Evolutionary conservation across 306 rosid genomes (phyloP).

Genomic region (Begonia peltatifolia): DNA sequence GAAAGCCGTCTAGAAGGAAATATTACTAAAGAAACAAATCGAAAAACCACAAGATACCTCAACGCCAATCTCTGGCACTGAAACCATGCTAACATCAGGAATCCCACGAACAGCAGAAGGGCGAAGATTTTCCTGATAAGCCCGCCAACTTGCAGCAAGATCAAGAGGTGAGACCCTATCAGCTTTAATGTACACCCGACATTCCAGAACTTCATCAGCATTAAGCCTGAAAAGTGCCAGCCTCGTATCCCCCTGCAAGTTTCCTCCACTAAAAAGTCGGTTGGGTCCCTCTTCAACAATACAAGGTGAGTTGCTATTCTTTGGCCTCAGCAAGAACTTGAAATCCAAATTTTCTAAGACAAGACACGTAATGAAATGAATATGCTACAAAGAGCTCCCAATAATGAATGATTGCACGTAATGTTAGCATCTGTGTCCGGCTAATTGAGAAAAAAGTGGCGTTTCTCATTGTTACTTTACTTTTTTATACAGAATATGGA

Average conservation of each 20-base stretch:
- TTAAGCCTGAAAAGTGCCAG: constrained; percentile 65
- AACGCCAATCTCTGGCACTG: constrained; percentile 44
- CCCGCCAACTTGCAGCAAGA: constrained; percentile 99
- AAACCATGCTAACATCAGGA: constrained; percentile 83
- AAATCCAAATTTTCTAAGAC: constrained; percentile 77
- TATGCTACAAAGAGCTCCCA: neutral
- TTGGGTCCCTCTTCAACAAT: constrained; percentile 87
- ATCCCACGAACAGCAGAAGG: constrained; percentile 87
- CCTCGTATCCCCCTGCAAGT: constrained; percentile 76
- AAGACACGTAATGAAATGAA: constrained; percentile 6
- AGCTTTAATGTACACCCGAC: constrained; percentile 70
- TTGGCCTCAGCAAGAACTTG: constrained; percentile 87
- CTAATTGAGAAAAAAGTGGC: no score
- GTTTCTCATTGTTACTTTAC: no score
- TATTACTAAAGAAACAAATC: neutral
- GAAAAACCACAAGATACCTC: constrained; percentile 33
- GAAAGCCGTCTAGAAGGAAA: no score
- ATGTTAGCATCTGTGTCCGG: no score
- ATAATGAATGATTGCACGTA: no score
- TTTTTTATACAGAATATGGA: no score
- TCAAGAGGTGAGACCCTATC: constrained; percentile 93
- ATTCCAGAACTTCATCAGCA: constrained; percentile 58
- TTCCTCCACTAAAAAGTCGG: constrained; percentile 71
- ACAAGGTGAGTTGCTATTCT: constrained; percentile 45
- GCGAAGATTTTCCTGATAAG: constrained; percentile 85